These are phyloP conservation scores for Beauveria medogensis DNA, from an alignment of 2,329 filamentous ascomycete genomes.

Conservation along the genomic window DNA sequence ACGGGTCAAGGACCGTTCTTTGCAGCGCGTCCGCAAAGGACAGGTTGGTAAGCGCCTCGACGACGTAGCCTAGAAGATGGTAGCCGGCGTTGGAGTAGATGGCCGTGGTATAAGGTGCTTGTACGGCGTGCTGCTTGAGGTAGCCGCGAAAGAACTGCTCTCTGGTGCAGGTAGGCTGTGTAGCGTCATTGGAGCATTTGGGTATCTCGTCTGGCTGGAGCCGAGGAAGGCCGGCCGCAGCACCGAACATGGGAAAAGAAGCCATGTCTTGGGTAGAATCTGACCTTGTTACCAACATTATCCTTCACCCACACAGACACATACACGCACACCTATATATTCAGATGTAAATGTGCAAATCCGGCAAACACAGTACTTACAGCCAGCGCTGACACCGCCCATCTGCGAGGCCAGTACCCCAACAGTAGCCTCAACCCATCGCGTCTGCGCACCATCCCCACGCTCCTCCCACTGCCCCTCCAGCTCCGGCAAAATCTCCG, in stretches of 20 bases:
- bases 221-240: not conserved
- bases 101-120: slow-evolving; percentile 14
- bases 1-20: slow-evolving; percentile 7
- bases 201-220: slow-evolving; percentile 1
- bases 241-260: not conserved
- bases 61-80: slow-evolving; percentile 16
- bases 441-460: slow-evolving; percentile 1
- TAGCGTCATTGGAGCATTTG: not conserved
- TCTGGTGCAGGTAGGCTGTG: not conserved
- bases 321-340: no score
- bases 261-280: not conserved
- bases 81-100: slow-evolving; percentile 19
- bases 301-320: no score
- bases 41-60: slow-evolving; percentile 17
- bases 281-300: not conserved
- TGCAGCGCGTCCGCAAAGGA: slow-evolving; percentile 12
- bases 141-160: slow-evolving; percentile 15
- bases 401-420: slow-evolving; percentile 14
- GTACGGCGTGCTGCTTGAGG: slow-evolving; percentile 13
- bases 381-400: slow-evolving; percentile 11
- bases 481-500: slow-evolving; percentile 2
- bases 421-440: slow-evolving; percentile 15
- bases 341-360: no score
- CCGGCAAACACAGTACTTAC: not conserved
- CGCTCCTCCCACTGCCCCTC: not conserved